Evolutionary conservation across 2,329 filamentous ascomycete genomes (phyloP).

Genomic region (Lecanosticta acicola): DNA sequence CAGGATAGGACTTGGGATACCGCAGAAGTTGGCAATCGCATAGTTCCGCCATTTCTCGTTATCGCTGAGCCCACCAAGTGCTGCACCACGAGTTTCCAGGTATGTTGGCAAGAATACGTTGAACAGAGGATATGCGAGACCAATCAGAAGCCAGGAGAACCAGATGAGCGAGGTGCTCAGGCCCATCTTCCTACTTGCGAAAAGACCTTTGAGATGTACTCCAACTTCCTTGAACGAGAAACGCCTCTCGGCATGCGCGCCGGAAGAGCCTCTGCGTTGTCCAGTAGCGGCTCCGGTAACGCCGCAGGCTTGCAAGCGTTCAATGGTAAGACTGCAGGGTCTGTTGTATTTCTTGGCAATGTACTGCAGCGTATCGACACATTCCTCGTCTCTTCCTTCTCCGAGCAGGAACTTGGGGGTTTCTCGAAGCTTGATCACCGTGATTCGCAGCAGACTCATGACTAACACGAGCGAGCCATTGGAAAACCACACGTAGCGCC

Average conservation of each 20-base stretch:
- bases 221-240: slow-evolving; percentile 37
- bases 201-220: slow-evolving; percentile 60
- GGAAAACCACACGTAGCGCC: slow-evolving; percentile 54
- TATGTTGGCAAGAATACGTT: slow-evolving; percentile 67
- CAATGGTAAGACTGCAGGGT: slow-evolving; percentile 48
- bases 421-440: slow-evolving; percentile 50
- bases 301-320: slow-evolving; percentile 46
- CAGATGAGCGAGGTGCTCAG: slow-evolving; percentile 61
- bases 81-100: slow-evolving; percentile 54
- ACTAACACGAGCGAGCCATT: slow-evolving; percentile 50
- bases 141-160: slow-evolving; percentile 54
- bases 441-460: slow-evolving; percentile 49
- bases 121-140: slow-evolving; percentile 66
- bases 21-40: slow-evolving; percentile 60
- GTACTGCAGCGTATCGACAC: slow-evolving; percentile 44
- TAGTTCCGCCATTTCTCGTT: slow-evolving; percentile 68
- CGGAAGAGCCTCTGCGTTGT: slow-evolving; percentile 18
- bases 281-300: slow-evolving; percentile 21
- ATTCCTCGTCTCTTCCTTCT: slow-evolving; percentile 49
- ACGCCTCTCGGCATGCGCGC: slow-evolving; percentile 29
- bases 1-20: slow-evolving; percentile 63
- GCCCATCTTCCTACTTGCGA: slow-evolving; percentile 54
- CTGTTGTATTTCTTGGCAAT: slow-evolving; percentile 51
- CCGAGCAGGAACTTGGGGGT: slow-evolving; percentile 54
- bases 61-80: slow-evolving; percentile 47